Conservation (phyloP, 139 green algal genomes). For the Tetradesmus obliquus region DNA sequence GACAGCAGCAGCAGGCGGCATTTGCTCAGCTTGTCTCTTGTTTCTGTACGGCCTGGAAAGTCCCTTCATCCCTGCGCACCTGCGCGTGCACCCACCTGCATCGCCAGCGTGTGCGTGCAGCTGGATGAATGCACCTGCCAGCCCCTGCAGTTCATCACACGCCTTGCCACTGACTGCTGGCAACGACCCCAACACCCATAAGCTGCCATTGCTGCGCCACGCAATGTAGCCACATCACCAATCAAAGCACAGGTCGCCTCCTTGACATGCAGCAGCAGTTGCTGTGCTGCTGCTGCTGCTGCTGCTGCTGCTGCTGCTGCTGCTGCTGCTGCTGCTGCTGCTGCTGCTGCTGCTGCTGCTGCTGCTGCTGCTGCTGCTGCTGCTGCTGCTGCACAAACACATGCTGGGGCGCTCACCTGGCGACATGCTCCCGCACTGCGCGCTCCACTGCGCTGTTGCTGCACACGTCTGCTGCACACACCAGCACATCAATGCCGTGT, state of each 20-base stretch:
- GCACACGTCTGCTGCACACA: constrained; percentile 10
- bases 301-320: too few species aligned
- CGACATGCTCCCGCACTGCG: background rate
- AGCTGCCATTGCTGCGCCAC: too few species aligned
- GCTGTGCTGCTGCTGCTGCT: background rate
- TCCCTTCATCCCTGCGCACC: background rate
- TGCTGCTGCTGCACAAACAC: background rate
- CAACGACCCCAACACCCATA: too few species aligned
- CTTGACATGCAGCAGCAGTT: background rate
- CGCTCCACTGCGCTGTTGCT: background rate
- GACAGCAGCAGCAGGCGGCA: too few species aligned
- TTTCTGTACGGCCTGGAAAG: background rate
- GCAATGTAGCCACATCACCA: too few species aligned
- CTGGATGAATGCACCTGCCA: too few species aligned
- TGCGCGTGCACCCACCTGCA: background rate
- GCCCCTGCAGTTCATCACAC: too few species aligned
- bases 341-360: too few species aligned
- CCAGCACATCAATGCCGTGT: background rate
- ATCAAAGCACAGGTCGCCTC: too few species aligned
- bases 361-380: background rate
- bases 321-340: too few species aligned
- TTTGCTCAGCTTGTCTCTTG: background rate
- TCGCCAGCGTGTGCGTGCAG: background rate
- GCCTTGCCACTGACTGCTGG: too few species aligned
- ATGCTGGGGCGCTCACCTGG: background rate